Conservation (phyloP, 768 basidiomycete genomes). For the Clavulina sp. region DNA sequence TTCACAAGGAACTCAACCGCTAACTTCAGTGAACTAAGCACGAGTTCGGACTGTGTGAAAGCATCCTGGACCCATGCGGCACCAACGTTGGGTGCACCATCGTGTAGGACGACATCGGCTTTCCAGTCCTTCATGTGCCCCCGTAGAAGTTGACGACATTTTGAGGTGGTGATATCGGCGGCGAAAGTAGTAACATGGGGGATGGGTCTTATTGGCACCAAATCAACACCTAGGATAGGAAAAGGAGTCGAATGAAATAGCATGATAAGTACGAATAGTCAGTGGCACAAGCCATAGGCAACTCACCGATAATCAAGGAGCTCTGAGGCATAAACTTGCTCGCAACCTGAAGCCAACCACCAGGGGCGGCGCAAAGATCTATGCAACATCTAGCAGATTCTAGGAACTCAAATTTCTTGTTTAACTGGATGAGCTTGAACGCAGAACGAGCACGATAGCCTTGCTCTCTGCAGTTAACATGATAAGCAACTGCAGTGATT, state of each 20-base stretch:
- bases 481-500: not conserved
- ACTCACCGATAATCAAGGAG: conserved; percentile 69
- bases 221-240: conserved; percentile 56
- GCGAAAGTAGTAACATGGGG: conserved; percentile 84
- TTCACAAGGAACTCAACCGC: conserved; percentile 87
- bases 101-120: conserved; percentile 94
- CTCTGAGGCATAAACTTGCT: conserved; percentile 94
- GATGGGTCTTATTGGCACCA: conserved; percentile 91
- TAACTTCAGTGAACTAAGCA: conserved; percentile 85
- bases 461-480: conserved; percentile 55
- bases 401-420: conserved; percentile 92
- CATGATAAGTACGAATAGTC: conserved; percentile 6
- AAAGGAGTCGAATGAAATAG: not conserved
- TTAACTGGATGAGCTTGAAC: conserved; percentile 96
- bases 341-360: conserved; percentile 97
- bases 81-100: conserved; percentile 98
- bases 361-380: conserved; percentile 96
- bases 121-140: conserved; percentile 95
- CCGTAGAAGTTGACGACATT: conserved; percentile 76
- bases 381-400: conserved; percentile 83
- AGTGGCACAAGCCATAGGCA: not conserved
- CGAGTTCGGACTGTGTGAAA: conserved; percentile 90
- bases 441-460: conserved; percentile 98
- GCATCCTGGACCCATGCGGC: conserved; percentile 99
- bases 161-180: conserved; percentile 82